Percentiles rank a stretch among this genome's conserved stretches.
Conservation (phyloP, 1,139 yeast species). For the Insectozyma bohioensis region DNA sequence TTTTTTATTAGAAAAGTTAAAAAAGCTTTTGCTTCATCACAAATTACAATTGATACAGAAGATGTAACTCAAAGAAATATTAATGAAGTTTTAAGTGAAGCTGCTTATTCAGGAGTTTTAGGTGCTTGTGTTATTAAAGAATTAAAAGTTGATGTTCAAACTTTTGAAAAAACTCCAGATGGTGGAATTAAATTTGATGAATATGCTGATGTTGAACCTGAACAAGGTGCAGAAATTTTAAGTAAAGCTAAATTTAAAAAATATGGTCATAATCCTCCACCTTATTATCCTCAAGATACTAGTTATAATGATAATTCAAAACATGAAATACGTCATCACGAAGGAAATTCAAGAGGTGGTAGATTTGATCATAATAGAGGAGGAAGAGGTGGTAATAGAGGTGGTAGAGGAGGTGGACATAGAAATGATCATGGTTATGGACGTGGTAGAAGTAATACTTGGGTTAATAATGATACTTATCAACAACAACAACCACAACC, state of each 20-base stretch:
- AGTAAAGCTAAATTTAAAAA: slow-evolving; percentile 29
- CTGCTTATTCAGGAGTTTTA: slow-evolving; percentile 77
- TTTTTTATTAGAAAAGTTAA: slow-evolving; percentile 58
- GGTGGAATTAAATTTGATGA: slow-evolving; percentile 84
- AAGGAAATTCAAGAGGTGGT: slow-evolving; percentile 9
- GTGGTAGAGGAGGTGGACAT: slow-evolving; percentile 12
- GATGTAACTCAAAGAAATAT: slow-evolving; percentile 50
- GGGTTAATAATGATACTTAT: slow-evolving; percentile 6
- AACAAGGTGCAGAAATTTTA: slow-evolving; percentile 58
- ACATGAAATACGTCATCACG: not conserved
- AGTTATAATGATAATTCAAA: slow-evolving; percentile 14
- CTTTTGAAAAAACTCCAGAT: slow-evolving; percentile 65
- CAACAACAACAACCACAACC: slow-evolving; percentile 12
- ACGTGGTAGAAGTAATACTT: slow-evolving; percentile 7
- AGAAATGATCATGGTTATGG: slow-evolving; percentile 10
- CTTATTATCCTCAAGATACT: slow-evolving; percentile 19
- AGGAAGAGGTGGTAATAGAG: slow-evolving; percentile 11
- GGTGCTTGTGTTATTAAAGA: slow-evolving; percentile 71
- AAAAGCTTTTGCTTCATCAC: slow-evolving; percentile 52
- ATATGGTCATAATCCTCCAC: slow-evolving; percentile 28
- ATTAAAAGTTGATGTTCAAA: slow-evolving; percentile 64
- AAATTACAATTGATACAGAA: slow-evolving; percentile 39
- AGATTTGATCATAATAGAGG: slow-evolving; percentile 11
- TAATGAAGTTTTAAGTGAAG: slow-evolving; percentile 62
- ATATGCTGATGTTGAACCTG: slow-evolving; percentile 64